Evolutionary conservation across 768 basidiomycete species (phyloP).

Genomic region (Tricholoma flavovirens): DNA sequence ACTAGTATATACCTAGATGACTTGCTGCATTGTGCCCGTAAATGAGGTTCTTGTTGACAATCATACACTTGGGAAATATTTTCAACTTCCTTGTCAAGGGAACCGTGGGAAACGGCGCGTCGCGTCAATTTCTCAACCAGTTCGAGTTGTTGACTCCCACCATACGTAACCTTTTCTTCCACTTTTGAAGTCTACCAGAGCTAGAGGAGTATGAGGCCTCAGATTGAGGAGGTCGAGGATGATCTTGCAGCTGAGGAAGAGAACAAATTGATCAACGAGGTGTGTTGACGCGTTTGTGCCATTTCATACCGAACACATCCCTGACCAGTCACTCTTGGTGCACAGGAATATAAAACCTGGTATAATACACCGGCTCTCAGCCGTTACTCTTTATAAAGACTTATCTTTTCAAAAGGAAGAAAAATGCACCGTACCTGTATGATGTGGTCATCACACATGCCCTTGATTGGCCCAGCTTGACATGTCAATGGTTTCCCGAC

Average conservation of each 20-base stretch:
- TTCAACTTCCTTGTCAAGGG: not conserved
- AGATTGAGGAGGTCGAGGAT: conserved; percentile 69
- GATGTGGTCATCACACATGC: conserved; percentile 97
- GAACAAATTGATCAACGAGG: conserved; percentile 86
- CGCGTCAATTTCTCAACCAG: conserved; percentile 26
- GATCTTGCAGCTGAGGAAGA: conserved; percentile 81
- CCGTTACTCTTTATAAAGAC: not conserved
- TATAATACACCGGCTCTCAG: conserved; percentile 20
- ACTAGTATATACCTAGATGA: conserved; percentile 1
- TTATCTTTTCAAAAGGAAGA: conserved; percentile 57
- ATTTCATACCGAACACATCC: not conserved
- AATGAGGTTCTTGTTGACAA: conserved; percentile 19
- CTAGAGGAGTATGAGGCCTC: conserved; percentile 35
- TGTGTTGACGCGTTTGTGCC: conserved; percentile 27
- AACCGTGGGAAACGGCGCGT: conserved; percentile 39
- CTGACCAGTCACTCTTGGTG: not conserved
- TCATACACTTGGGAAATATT: not conserved
- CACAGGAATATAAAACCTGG: conserved; percentile 85
- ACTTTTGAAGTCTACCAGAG: not conserved
- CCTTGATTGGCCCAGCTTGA: conserved; percentile 95
- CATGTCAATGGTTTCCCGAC: conserved; percentile 99
- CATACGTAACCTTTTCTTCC: not conserved
- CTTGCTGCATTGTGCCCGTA: conserved; percentile 13
- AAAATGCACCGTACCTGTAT: conserved; percentile 96
- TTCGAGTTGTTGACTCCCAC: no score